Conservation (phyloP, 192 early-diverging fungal genomes). For the Backusella sp. region DNA sequence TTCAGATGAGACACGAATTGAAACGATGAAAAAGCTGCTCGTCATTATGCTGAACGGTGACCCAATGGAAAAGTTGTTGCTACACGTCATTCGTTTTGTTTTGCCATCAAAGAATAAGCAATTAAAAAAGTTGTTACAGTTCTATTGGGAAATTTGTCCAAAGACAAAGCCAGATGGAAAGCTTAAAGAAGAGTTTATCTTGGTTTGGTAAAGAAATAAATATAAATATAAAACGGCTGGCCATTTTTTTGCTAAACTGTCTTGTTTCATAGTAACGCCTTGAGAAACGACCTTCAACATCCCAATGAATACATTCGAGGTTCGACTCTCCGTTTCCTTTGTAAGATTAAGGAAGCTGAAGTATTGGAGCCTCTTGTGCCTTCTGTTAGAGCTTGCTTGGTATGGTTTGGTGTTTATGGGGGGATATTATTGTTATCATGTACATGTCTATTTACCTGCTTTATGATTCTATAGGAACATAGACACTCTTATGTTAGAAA, state of each 20-base stretch:
- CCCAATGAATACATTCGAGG: conserved; percentile 99
- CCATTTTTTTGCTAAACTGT: not conserved
- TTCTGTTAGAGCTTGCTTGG: conserved; percentile 83
- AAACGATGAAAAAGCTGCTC: conserved; percentile 93
- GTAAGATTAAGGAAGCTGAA: conserved; percentile 94
- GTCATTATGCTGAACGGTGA: conserved; percentile 92
- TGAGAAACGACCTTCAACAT: conserved; percentile 95
- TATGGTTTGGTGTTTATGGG: conserved; percentile 42
- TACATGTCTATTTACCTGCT: conserved; percentile 2
- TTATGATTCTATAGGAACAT: conserved; percentile 64
- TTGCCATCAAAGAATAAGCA: conserved; percentile 94
- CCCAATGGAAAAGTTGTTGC: conserved; percentile 81
- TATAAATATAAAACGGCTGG: not conserved
- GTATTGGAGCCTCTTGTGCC: conserved; percentile 93
- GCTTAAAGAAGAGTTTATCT: conserved; percentile 92
- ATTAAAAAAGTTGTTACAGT: conserved; percentile 94
- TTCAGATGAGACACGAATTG: conserved; percentile 89
- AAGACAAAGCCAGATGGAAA: conserved; percentile 90
- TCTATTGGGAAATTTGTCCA: conserved; percentile 98
- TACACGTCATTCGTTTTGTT: conserved; percentile 98
- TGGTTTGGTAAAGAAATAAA: conserved; percentile 72
- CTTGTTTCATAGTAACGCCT: conserved; percentile 68
- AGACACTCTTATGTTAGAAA: conserved; percentile 97
- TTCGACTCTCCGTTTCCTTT: conserved; percentile 88
- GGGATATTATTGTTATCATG: not conserved